phyloP scores from a whole-genome alignment of 345 rosid genomes.

The Carallia pectinifolia region DNA sequence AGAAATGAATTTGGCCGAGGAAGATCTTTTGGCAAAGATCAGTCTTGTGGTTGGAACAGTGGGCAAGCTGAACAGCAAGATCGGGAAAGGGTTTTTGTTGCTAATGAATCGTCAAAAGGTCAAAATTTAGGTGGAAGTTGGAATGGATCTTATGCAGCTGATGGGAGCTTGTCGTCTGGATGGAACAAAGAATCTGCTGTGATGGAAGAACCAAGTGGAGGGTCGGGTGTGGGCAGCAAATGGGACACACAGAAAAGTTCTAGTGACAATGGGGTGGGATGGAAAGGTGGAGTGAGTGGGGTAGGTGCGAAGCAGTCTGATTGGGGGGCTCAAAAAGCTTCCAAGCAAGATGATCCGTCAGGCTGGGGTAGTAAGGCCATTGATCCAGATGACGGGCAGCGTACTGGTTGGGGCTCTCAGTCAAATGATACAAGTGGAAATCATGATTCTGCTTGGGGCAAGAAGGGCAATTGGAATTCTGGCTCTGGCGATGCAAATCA shows the following conservation, averaged over 20 bases:
- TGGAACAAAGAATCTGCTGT: not conserved
- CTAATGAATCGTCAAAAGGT: not conserved
- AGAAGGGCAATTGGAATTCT: constrained; percentile 21
- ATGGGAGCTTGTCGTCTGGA: not conserved
- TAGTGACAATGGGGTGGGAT: not conserved
- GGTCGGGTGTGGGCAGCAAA: constrained; percentile 18
- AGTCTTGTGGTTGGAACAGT: constrained; percentile 32
- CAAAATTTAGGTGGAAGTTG: not conserved
- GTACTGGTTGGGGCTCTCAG: constrained; percentile 14
- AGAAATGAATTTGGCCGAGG: constrained; percentile 32
- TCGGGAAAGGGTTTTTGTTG: not conserved
- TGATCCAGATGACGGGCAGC: not conserved
- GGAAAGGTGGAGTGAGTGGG: constrained; percentile 1
- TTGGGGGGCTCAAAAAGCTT: constrained; percentile 17
- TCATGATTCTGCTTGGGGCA: constrained; percentile 35
- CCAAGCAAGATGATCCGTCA: constrained; percentile 3
- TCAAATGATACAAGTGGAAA: constrained; percentile 8
- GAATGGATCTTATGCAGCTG: not conserved
- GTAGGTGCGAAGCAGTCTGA: constrained; percentile 1
- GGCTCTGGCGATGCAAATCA: constrained; percentile 21
- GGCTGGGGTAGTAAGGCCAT: constrained; percentile 10
- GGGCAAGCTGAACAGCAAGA: not conserved
- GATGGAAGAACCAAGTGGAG: constrained; percentile 2
- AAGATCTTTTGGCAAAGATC: constrained; percentile 28
- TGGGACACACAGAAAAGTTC: not conserved